Evolutionary conservation across 371 early-diverging fungal genomes (phyloP).

Genomic region (Mucor irregularis): DNA sequence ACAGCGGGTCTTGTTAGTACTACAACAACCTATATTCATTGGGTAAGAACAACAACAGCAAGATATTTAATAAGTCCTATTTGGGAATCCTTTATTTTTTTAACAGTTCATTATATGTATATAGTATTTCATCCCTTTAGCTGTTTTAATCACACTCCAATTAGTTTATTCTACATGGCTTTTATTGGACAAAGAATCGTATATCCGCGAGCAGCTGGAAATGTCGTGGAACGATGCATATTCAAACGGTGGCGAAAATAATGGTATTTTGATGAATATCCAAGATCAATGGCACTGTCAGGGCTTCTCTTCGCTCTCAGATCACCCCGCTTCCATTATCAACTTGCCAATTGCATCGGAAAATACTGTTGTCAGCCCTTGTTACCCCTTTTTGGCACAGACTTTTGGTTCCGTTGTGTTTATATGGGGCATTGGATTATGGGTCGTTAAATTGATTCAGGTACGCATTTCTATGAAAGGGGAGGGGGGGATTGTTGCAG

Average conservation of each 20-base stretch:
- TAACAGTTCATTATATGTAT: not conserved
- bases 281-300: slow-evolving; percentile 15
- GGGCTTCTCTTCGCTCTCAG: not conserved
- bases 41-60: not conserved
- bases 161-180: slow-evolving; percentile 5
- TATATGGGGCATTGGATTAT: slow-evolving; percentile 10
- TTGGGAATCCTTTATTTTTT: not conserved
- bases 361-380: not conserved
- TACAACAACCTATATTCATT: not conserved
- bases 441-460: slow-evolving; percentile 10
- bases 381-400: slow-evolving; percentile 5
- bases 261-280: not conserved
- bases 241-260: not conserved
- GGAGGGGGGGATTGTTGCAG: too few species aligned
- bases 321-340: not conserved
- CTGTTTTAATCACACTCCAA: slow-evolving; percentile 2
- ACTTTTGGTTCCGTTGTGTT: slow-evolving; percentile 3
- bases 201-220: slow-evolving; percentile 7
- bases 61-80: not conserved
- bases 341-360: not conserved
- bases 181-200: not conserved
- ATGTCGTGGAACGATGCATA: slow-evolving; percentile 9
- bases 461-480: too few species aligned
- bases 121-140: slow-evolving; percentile 8
- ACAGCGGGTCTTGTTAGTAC: not conserved